These are phyloP conservation scores for Phytophthora fragariaefolia DNA, from an alignment of 352 stramenopile genomes.

Conservation along the genomic window DNA sequence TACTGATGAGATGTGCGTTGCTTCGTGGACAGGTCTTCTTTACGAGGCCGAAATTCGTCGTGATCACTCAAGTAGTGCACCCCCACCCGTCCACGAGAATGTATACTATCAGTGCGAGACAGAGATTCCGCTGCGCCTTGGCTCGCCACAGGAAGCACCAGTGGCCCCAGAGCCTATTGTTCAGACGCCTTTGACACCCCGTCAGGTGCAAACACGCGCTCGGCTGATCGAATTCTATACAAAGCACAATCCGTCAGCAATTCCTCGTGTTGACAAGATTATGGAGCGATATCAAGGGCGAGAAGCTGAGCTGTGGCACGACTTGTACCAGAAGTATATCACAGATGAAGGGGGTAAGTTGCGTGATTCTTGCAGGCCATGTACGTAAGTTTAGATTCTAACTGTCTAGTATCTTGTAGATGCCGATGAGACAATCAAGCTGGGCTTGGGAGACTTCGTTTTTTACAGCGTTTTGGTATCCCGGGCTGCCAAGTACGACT, in stretches of 20 bases:
- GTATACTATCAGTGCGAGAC: constrained; percentile 80
- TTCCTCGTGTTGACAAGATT: constrained; percentile 75
- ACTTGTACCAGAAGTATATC: constrained; percentile 81
- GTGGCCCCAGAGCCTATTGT: not conserved
- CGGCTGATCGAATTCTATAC: constrained; percentile 74
- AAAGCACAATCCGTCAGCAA: constrained; percentile 67
- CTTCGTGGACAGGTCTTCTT: constrained; percentile 51
- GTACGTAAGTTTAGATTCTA: constrained; percentile 4
- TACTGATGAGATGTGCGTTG: not conserved
- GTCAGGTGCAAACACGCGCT: constrained; percentile 40
- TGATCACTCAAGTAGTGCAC: constrained; percentile 32
- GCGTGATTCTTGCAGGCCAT: not conserved
- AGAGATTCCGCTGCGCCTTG: constrained; percentile 45
- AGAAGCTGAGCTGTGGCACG: constrained; percentile 79
- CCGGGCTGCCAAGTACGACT: constrained; percentile 95
- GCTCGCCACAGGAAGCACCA: constrained; percentile 21
- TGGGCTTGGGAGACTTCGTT: constrained; percentile 98
- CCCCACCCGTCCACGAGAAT: constrained; percentile 39
- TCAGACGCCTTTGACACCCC: constrained; percentile 22
- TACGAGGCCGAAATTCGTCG: constrained; percentile 77
- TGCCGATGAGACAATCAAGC: constrained; percentile 90
- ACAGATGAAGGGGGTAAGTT: constrained; percentile 54
- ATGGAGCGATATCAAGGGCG: constrained; percentile 76
- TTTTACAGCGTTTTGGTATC: constrained; percentile 99
- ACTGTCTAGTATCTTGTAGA: constrained; percentile 37